Conservation (phyloP, 495 filamentous ascomycete genomes). For the Penicillium silybi region DNA sequence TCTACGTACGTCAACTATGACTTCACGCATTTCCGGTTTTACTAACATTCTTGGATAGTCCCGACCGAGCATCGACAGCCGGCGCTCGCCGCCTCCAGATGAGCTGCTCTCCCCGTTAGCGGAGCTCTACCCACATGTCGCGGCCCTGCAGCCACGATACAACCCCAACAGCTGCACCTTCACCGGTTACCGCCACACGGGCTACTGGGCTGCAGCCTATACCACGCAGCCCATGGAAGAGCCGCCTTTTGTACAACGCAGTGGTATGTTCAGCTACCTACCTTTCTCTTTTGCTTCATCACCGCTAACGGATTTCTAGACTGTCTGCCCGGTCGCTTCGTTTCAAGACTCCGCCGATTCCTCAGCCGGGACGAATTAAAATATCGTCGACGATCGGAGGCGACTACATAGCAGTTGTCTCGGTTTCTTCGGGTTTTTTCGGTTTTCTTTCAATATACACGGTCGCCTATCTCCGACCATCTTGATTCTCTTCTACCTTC, state of each 20-base stretch:
- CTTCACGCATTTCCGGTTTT: background rate
- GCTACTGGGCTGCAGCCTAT: conserved; percentile 38
- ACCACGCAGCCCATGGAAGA: conserved; percentile 26
- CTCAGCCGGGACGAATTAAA: conserved; percentile 32
- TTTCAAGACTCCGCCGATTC: conserved; percentile 30
- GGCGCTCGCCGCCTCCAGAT: conserved; percentile 26
- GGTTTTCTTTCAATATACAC: conserved; percentile 1
- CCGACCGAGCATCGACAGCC: conserved; percentile 26
- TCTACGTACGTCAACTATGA: conserved; percentile 28
- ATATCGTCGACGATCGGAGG: conserved; percentile 18
- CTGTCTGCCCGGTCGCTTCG: conserved; percentile 22
- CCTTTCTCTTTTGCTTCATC: background rate
- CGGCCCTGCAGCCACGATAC: conserved; percentile 36
- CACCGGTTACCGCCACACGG: conserved; percentile 33
- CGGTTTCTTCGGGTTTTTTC: no score
- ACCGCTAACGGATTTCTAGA: conserved; percentile 14
- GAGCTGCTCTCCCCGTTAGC: conserved; percentile 39
- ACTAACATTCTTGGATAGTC: background rate
- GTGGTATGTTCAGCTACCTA: conserved; percentile 19
- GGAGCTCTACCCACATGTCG: conserved; percentile 39
- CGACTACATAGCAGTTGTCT: conserved; percentile 13
- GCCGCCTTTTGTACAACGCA: conserved; percentile 14
- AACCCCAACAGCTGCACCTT: conserved; percentile 35
- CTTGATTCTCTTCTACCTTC: background rate
- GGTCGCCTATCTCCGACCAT: background rate